Conservation (phyloP, 148 eudicot genomes). For the Fagopyrum esculentum region DNA sequence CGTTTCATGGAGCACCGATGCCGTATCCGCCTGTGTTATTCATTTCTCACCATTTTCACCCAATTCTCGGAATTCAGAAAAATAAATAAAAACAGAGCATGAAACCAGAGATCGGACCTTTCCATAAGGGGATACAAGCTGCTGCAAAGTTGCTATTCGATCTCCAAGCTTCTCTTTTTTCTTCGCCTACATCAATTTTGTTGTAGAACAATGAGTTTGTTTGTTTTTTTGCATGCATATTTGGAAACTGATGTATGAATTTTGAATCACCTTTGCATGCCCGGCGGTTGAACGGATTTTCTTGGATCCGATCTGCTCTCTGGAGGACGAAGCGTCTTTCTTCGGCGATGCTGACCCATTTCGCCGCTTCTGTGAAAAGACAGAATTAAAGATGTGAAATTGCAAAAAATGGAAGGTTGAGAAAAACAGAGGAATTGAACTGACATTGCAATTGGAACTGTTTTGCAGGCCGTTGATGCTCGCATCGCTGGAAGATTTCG, state of each 20-base stretch:
- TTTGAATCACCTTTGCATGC: slow-evolving; percentile 7
- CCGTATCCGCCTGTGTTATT: slow-evolving; percentile 29
- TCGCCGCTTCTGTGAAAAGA: not conserved
- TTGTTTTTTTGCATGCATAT: not conserved
- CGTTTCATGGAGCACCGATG: slow-evolving; percentile 42
- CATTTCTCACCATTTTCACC: not conserved
- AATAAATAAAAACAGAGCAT: not conserved
- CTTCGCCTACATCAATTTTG: not conserved
- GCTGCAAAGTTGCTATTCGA: slow-evolving; percentile 11
- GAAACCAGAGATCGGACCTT: slow-evolving; percentile 1
- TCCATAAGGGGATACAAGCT: slow-evolving; percentile 14
- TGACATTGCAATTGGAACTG: not conserved
- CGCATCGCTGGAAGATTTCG: slow-evolving; percentile 13
- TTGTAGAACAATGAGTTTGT: not conserved
- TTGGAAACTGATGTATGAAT: not conserved
- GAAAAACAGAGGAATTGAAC: not conserved
- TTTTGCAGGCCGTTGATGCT: slow-evolving; percentile 4
- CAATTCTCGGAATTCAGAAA: not conserved
- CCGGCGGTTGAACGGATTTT: slow-evolving; percentile 8
- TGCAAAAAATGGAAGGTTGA: not conserved
- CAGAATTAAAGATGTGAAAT: not conserved
- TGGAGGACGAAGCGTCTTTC: slow-evolving; percentile 5
- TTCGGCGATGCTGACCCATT: slow-evolving; percentile 9
- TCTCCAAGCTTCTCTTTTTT: slow-evolving; percentile 15
- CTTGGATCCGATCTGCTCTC: not conserved